Evolutionary conservation across 1,284 basidiomycete genomes (phyloP), one percentile per base, ranked within the genome.

Genomic region (Coniferiporia weirii): DNA sequence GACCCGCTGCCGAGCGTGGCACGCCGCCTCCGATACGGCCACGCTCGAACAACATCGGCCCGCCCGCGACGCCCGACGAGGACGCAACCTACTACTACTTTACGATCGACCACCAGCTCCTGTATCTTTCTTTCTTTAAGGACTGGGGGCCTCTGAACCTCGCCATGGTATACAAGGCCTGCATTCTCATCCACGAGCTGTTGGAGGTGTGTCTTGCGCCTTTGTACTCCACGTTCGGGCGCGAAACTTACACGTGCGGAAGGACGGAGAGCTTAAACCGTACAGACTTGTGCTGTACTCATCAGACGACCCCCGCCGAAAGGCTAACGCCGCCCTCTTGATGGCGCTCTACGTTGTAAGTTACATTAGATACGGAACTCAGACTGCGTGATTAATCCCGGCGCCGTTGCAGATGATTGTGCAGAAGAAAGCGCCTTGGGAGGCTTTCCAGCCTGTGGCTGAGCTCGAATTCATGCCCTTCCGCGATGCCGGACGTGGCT

Each of bases 71-170:
- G 20, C 81, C 85, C 49, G 87, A 90, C 67, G 83, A 85, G 64
- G 76, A 82, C 65, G 81, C 85, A 57, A 78, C 80, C 56, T 92
- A 90, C 72, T 91, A 90, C 73, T 92, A 87, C 72, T 91, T 92
- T 75, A 90, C 87, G 57, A 84, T 96, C 74, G 93, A 98, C 75
- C 87, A 95, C 74, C 87, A 94, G 64, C 83, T 98, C 55, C 81
- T 88, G 64, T 99, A 99, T 76, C 83, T 95, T 60, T 91, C 91
- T 38, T 99, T 99, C 81, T 94, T 90, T 70, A 85, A 91, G 69
- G 95, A 98, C 72, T 93, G 91, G 86, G 96, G 96, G 9, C 96
- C 97, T 15, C 77, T 96, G 62, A 97, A 97, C 72, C 80, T 95
- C 44, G 87, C 91, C 3, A 92, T 92, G 84, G 89, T 95, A 10